phyloP scores from a whole-genome alignment of 2,329 filamentous ascomycete species.

The Fusarium cyanostomum region DNA sequence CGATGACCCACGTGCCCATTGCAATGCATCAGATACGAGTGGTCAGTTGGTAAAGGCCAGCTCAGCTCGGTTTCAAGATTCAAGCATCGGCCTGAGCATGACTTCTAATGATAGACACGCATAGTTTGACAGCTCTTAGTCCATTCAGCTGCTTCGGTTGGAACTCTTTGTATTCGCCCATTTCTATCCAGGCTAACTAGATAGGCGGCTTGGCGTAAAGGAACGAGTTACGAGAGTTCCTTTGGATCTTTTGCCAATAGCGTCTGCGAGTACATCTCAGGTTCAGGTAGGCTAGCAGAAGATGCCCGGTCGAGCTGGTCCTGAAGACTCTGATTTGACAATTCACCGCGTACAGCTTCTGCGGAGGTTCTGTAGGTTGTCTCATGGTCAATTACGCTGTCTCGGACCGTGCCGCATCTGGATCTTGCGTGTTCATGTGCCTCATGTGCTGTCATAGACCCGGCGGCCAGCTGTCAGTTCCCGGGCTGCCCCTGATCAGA shows the following conservation, averaged over 20 bases:
- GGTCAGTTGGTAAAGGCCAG: conserved; percentile 2
- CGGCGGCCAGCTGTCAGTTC: conserved; percentile 39
- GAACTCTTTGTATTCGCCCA: background rate
- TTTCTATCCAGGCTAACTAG: background rate
- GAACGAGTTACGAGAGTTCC: background rate
- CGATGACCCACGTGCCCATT: background rate
- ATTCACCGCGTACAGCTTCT: conserved; percentile 7
- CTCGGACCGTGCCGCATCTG: conserved; percentile 41
- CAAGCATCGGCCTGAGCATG: background rate
- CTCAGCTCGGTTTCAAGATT: background rate
- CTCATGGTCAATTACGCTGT: conserved; percentile 31
- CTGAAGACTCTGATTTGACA: background rate
- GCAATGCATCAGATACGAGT: background rate
- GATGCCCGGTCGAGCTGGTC: background rate
- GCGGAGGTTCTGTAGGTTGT: conserved; percentile 12
- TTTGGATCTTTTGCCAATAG: background rate
- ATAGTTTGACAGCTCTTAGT: background rate
- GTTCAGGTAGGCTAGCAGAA: background rate
- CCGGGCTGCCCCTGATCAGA: conserved; percentile 22
- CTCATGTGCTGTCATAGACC: conserved; percentile 17
- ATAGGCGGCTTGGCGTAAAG: background rate
- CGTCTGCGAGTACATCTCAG: background rate
- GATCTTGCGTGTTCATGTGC: conserved; percentile 33
- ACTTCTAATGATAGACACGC: background rate
- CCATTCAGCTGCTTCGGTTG: background rate